Percentiles rank a stretch among this genome's conserved stretches.
Conservation (phyloP, 2,329 filamentous ascomycete species). For the Monosporascus sp. region DNA sequence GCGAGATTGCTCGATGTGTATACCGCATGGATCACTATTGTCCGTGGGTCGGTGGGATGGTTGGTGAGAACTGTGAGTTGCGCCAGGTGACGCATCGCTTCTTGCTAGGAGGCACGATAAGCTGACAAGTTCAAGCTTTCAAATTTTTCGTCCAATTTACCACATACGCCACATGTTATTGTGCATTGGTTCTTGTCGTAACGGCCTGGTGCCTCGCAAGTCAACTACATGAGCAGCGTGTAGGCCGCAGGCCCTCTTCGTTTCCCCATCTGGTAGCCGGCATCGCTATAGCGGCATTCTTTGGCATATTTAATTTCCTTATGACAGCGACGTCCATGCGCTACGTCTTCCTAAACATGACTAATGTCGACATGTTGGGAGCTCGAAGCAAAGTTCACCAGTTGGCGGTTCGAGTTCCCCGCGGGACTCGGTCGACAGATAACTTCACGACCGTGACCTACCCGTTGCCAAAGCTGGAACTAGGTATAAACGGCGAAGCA, state of each 20-base stretch:
- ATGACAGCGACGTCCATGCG: conserved; percentile 72
- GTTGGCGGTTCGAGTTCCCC: conserved; percentile 68
- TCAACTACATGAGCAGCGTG: conserved; percentile 35
- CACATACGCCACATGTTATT: conserved; percentile 65
- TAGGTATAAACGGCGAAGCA: conserved; percentile 7
- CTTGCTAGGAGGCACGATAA: background rate
- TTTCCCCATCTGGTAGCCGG: conserved; percentile 56
- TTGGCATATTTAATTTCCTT: conserved; percentile 71
- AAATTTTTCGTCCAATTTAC: conserved; percentile 93
- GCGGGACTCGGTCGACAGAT: conserved; percentile 34
- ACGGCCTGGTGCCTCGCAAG: conserved; percentile 59
- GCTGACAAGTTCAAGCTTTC: conserved; percentile 49
- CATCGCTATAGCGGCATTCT: conserved; percentile 63
- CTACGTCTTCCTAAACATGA: conserved; percentile 67
- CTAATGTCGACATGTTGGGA: conserved; percentile 75
- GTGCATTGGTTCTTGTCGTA: conserved; percentile 56
- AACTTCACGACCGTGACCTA: conserved; percentile 52
- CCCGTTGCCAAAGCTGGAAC: conserved; percentile 38
- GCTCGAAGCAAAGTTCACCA: conserved; percentile 58
- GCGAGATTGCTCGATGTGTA: conserved; percentile 75
- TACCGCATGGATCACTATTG: conserved; percentile 94
- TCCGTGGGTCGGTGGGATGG: conserved; percentile 91
- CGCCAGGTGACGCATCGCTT: no score
- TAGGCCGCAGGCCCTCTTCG: conserved; percentile 29
- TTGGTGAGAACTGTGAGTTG: conserved; percentile 67